phyloP scores from a whole-genome alignment of 2,329 filamentous ascomycete species.

The Ciborinia camelliae region DNA sequence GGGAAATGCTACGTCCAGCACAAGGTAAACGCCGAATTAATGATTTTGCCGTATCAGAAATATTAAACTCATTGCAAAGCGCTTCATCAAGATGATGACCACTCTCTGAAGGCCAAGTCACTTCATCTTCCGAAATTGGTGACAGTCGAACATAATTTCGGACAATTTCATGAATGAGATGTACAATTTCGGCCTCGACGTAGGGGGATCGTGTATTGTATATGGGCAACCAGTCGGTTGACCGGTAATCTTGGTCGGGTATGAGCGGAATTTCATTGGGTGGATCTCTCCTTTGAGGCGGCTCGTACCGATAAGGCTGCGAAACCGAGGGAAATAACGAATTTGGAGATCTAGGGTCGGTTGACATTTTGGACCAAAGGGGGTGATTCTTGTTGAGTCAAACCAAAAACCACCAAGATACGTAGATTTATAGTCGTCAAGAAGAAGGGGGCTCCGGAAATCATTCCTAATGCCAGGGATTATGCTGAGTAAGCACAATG shows the following conservation, averaged over 20 bases:
- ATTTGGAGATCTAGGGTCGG: neutral
- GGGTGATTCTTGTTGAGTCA: neutral
- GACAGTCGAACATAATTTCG: neutral
- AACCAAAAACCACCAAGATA: neutral
- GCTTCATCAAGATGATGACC: neutral
- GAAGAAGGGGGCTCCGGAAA: neutral
- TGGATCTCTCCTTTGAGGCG: slow-evolving; percentile 1
- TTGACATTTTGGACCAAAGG: neutral
- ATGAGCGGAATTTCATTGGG: neutral
- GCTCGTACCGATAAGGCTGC: neutral
- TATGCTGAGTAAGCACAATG: neutral
- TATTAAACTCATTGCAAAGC: neutral
- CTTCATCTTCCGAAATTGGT: neutral
- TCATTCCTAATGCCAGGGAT: neutral
- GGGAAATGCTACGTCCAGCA: neutral
- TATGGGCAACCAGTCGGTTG: neutral
- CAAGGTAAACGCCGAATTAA: neutral
- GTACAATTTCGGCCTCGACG: neutral
- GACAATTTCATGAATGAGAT: neutral
- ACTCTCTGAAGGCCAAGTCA: slow-evolving; percentile 6
- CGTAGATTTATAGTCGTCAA: neutral
- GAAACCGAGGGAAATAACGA: neutral
- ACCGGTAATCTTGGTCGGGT: neutral
- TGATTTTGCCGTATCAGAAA: neutral
- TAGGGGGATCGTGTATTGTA: neutral